These are phyloP conservation scores for Purshia tridentata DNA, from an alignment of 306 rosid species.

Conservation along the genomic window DNA sequence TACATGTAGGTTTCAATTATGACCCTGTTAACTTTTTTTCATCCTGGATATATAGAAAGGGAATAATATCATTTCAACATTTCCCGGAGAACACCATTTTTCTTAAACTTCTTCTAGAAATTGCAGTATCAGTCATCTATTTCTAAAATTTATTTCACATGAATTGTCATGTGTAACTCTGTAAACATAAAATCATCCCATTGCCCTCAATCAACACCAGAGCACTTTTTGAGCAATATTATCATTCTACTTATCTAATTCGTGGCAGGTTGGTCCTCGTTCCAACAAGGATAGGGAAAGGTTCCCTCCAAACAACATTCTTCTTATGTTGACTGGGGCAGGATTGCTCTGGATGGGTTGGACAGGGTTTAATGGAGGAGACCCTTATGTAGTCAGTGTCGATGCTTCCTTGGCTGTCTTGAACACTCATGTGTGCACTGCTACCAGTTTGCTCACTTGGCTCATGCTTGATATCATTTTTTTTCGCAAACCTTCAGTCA, in stretches of 20 bases:
- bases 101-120: background rate
- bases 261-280: slow-evolving; percentile 46
- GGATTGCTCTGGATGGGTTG: slow-evolving; percentile 56
- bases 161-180: background rate
- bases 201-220: background rate
- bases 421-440: slow-evolving; percentile 49
- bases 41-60: background rate
- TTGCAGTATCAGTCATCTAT: background rate
- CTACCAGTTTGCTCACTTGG: slow-evolving; percentile 51
- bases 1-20: background rate
- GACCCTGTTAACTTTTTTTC: background rate
- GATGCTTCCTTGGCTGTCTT: slow-evolving; percentile 49
- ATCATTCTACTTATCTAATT: background rate
- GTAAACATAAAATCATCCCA: no score
- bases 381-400: slow-evolving; percentile 38
- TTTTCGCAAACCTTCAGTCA: slow-evolving; percentile 46
- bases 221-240: no score
- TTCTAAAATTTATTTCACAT: background rate
- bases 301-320: slow-evolving; percentile 50
- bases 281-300: slow-evolving; percentile 41
- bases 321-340: slow-evolving; percentile 48
- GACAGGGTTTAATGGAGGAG: slow-evolving; percentile 55
- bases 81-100: background rate
- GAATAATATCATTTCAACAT: background rate
- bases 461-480: slow-evolving; percentile 39